Base-by-base conservation (phyloP, 2,329 filamentous ascomycete genomes). In the Stachybotrys chartarum region DNA sequence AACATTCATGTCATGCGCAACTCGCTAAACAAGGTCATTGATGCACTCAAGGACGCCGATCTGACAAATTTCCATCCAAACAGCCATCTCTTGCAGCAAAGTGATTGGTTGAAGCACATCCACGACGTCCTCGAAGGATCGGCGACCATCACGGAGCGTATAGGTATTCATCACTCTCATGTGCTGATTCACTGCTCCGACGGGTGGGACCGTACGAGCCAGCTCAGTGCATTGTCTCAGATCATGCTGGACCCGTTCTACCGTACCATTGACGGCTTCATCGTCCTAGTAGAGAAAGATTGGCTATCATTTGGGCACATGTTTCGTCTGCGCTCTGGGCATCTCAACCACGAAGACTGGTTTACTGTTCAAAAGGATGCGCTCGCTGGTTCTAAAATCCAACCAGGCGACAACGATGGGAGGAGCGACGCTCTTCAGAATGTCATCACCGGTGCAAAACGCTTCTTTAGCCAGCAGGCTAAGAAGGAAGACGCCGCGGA, bases 1-100 rank as follows among this genome's bases (percentile, higher is more conserved):
- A 99, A 99, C 68, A 97, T 99, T 57, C 94, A 99, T 67, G 91
- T 97, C 59, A 99, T 99, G 94, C 83, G 94, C 56, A 88, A 88
- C 58, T 97, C 93, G 1, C 78, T 99, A 39, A 86, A 88, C 63
- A 93, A 87, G 62, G 88, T 99, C 18, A 79, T 97, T 54, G 92
- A 96, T 59, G 88, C 91, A 3, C 76, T 99, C 65, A 97, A 96
- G 67, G 93, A 97, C 63, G 90, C 91, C 2, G 94, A 99, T 69
- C 81, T 97, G 31, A 89, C 90, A 1, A 84, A 88, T 1, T 74
- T 97, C 35, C 85, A 90, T 0, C 92, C 92, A 1, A 96, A 88
- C 68, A 83, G 85, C 64, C 91, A 97, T 42, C 75, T 88, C 4
- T 80, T 99, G 31, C 81, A 83, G 11, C 91, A 88, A 67, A 97